These are phyloP conservation scores for Penicillium lividum DNA, from an alignment of 495 filamentous ascomycete species.

Conservation along the genomic window DNA sequence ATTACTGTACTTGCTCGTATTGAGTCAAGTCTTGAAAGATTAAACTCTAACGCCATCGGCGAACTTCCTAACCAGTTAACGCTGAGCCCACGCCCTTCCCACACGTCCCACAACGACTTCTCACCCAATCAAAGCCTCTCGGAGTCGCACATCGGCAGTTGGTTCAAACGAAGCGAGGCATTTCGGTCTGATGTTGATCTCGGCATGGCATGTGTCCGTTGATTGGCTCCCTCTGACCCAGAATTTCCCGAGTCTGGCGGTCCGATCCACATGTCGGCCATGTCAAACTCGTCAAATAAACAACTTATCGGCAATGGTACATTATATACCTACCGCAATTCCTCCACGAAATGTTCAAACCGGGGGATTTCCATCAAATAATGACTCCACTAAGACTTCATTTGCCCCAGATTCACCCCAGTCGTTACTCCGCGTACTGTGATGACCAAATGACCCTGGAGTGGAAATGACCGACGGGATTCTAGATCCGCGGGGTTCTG, in stretches of 20 bases:
- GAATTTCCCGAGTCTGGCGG: neutral
- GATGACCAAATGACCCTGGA: slow-evolving; percentile 1
- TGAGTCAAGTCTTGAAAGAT: neutral
- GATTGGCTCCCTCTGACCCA: neutral
- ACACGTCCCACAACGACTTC: neutral
- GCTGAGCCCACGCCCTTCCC: neutral
- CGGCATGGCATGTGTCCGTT: neutral
- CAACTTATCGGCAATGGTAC: neutral
- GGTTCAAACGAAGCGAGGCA: slow-evolving; percentile 8
- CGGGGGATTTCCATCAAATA: neutral
- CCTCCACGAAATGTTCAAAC: neutral
- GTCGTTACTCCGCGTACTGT: neutral
- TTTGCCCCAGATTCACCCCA: slow-evolving; percentile 1
- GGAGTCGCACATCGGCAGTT: slow-evolving; percentile 20
- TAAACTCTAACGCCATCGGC: neutral
- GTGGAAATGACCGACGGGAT: slow-evolving; percentile 4
- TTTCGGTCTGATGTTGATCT: slow-evolving; percentile 2
- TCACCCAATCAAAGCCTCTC: neutral
- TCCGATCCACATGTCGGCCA: neutral
- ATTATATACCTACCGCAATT: neutral
- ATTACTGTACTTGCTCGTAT: neutral
- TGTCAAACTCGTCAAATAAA: neutral
- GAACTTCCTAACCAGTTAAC: neutral
- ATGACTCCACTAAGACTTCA: neutral
- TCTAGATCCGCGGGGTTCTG: slow-evolving; percentile 4